Percentiles rank a stretch among this genome's conserved stretches.
Evolutionary conservation across 176 grass and related monocot species (phyloP).

Genomic region (Paspalum notatum): DNA sequence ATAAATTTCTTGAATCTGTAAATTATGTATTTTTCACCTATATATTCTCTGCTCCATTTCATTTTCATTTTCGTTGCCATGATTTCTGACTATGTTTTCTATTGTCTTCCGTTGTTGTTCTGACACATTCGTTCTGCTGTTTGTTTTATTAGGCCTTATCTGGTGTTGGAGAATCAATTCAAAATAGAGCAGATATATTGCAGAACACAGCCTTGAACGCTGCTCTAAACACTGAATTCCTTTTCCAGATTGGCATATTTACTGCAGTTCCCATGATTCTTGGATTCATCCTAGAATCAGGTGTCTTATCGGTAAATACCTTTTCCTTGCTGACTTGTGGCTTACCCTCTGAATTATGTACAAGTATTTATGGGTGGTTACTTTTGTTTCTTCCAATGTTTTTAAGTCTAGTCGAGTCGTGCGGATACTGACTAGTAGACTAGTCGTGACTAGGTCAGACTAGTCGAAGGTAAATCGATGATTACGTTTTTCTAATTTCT

Average conservation of each 20-base stretch:
- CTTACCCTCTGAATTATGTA: background rate
- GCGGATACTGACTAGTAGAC: no score
- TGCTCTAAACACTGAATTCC: slow-evolving; percentile 90
- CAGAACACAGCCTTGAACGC: slow-evolving; percentile 66
- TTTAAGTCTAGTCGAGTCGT: no score
- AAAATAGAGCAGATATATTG: slow-evolving; percentile 71
- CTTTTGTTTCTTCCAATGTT: slow-evolving; percentile 11
- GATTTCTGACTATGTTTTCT: background rate
- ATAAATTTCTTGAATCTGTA: background rate
- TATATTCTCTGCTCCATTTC: background rate
- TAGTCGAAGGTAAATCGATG: no score
- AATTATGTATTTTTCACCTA: background rate
- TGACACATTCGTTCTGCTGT: slow-evolving; percentile 29
- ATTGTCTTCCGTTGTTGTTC: background rate
- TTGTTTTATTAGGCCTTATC: slow-evolving; percentile 83
- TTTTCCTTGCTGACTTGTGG: slow-evolving; percentile 29
- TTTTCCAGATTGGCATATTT: slow-evolving; percentile 96
- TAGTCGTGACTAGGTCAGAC: no score
- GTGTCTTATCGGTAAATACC: slow-evolving; percentile 76
- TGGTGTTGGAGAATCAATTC: slow-evolving; percentile 85
- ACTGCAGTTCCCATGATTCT: slow-evolving; percentile 93
- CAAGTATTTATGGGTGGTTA: slow-evolving; percentile 1
- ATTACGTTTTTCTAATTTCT: no score
- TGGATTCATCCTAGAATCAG: slow-evolving; percentile 81
- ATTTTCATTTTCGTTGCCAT: no score